A percentile compares a stretch with the other conserved stretches of the same genome.
phyloP scores from a whole-genome alignment of 768 basidiomycete genomes.

The Agaricus blazei region DNA sequence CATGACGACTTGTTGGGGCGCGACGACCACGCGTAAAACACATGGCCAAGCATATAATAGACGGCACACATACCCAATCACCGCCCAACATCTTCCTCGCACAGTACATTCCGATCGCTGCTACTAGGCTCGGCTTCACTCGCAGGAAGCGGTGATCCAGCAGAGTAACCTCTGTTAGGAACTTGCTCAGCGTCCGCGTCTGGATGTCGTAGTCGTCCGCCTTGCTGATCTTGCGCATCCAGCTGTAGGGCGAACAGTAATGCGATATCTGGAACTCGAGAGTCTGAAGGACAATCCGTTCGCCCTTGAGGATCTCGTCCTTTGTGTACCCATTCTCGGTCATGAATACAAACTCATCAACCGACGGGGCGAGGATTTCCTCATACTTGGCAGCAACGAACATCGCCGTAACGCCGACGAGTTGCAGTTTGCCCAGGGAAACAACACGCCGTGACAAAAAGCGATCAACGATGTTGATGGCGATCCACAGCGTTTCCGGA shows the following conservation, averaged over 20 bases:
- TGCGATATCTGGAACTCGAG: slow-evolving; percentile 94
- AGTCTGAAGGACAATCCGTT: slow-evolving; percentile 92
- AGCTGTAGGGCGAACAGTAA: slow-evolving; percentile 98
- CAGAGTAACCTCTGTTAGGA: slow-evolving; percentile 93
- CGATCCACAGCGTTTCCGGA: slow-evolving; percentile 98
- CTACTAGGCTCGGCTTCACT: slow-evolving; percentile 89
- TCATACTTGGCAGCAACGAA: slow-evolving; percentile 99
- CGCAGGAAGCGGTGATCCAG: slow-evolving; percentile 90
- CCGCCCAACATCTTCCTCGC: slow-evolving; percentile 91
- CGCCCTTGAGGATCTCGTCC: slow-evolving; percentile 97
- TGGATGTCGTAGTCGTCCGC: slow-evolving; percentile 99
- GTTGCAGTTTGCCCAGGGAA: slow-evolving; percentile 85
- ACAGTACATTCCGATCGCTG: slow-evolving; percentile 97
- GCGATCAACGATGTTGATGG: slow-evolving; percentile 93
- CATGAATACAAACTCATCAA: slow-evolving; percentile 99
- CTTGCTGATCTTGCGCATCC: slow-evolving; percentile 98
- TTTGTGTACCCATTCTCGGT: slow-evolving; percentile 91
- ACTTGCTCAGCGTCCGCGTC: slow-evolving; percentile 95
- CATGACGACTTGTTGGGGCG: slow-evolving; percentile 20
- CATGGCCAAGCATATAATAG: slow-evolving; percentile 15
- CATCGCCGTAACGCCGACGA: slow-evolving; percentile 98
- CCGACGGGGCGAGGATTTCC: slow-evolving; percentile 94
- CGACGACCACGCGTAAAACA: slow-evolving; percentile 12
- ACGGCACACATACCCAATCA: slow-evolving; percentile 77
- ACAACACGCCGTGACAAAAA: slow-evolving; percentile 88